A percentile compares a stretch with the other conserved stretches of the same genome.
These are phyloP conservation scores for Drechslera avenae DNA, from an alignment of 2,329 filamentous ascomycete genomes.

Conservation along the genomic window DNA sequence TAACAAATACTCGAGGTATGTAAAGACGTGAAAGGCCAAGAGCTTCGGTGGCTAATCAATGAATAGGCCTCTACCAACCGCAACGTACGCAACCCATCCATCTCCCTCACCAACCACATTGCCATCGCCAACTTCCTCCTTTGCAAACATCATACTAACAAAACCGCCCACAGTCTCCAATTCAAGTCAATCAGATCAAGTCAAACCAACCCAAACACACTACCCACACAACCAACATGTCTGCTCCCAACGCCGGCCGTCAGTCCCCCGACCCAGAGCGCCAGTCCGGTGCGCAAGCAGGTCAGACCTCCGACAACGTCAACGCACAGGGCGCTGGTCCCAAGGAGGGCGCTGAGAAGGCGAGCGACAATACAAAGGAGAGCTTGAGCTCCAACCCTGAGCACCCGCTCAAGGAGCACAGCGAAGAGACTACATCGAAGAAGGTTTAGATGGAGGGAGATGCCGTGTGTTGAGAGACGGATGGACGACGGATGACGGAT, in stretches of 20 bases:
- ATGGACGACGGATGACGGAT: neutral
- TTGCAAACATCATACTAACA: neutral
- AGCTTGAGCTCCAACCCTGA: constrained; percentile 66
- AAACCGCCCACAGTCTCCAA: neutral
- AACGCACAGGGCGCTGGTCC: constrained; percentile 56
- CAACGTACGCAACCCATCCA: too few relatives aligned
- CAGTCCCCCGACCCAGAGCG: constrained; percentile 77
- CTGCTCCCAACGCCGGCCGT: constrained; percentile 67
- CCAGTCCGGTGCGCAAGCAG: constrained; percentile 68
- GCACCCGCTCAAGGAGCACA: constrained; percentile 64
- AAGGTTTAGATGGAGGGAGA: constrained; percentile 20
- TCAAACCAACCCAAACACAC: neutral
- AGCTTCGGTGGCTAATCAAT: too few relatives aligned
- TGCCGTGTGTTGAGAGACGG: neutral
- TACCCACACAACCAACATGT: constrained; percentile 56
- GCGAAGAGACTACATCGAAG: constrained; percentile 67
- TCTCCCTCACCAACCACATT: neutral
- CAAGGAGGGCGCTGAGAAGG: constrained; percentile 54
- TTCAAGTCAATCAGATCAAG: too few relatives aligned
- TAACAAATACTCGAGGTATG: neutral
- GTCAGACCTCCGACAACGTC: constrained; percentile 63
- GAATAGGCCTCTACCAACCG: too few relatives aligned
- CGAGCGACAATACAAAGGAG: constrained; percentile 55
- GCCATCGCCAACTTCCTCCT: neutral
- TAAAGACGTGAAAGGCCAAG: neutral